These are phyloP conservation scores for Melastoma candidum DNA, from an alignment of 441 rosid genomes.

Conservation along the genomic window DNA sequence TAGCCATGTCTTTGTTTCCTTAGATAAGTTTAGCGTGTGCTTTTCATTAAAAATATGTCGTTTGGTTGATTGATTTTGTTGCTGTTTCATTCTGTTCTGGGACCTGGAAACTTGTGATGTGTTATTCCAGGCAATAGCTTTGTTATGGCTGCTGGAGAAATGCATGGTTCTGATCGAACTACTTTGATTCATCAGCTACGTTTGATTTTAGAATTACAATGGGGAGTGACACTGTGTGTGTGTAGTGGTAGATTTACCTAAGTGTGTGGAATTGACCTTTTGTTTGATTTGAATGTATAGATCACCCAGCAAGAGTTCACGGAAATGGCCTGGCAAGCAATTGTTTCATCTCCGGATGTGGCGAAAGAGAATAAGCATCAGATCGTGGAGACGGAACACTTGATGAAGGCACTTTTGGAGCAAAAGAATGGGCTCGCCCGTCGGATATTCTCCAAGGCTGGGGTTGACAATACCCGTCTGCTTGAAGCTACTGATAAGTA, in stretches of 20 bases:
- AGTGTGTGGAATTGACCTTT: background rate
- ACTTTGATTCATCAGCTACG: too few species aligned
- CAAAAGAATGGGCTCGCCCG: conserved; percentile 99
- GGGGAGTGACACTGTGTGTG: background rate
- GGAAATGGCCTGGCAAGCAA: conserved; percentile 98
- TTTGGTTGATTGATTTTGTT: too few species aligned
- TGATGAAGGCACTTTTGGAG: conserved; percentile 89
- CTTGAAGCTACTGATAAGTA: conserved; percentile 85
- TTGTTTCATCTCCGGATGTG: conserved; percentile 88
- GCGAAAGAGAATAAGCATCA: conserved; percentile 96
- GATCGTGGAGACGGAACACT: conserved; percentile 96
- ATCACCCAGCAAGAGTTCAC: conserved; percentile 93
- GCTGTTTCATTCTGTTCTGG: too few species aligned
- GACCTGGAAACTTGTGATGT: too few species aligned
- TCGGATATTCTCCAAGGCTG: conserved; percentile 72
- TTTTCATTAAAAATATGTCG: background rate
- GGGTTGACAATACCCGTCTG: conserved; percentile 84
- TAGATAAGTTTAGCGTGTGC: background rate
- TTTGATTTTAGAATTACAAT: too few species aligned
- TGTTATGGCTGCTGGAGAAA: too few species aligned
- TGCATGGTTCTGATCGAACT: too few species aligned
- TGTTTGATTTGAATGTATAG: conserved; percentile 24
- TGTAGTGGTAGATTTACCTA: background rate
- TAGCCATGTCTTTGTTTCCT: background rate
- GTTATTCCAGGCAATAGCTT: too few species aligned